A percentile compares a stretch with the other conserved stretches of the same genome.
These are phyloP conservation scores for Emergomyces africanus DNA, from an alignment of 2,329 filamentous ascomycete species.

Conservation along the genomic window DNA sequence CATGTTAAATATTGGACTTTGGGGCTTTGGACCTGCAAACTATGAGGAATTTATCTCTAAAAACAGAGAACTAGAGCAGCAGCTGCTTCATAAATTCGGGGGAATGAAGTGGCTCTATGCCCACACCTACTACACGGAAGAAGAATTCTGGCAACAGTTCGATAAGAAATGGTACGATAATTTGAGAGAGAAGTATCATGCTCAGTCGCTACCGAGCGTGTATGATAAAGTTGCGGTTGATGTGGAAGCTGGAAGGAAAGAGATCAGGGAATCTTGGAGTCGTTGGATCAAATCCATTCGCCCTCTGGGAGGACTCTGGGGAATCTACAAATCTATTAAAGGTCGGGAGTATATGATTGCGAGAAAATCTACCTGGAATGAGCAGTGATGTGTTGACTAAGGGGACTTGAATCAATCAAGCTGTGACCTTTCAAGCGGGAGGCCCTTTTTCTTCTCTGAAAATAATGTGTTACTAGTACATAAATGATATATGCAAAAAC, in stretches of 20 bases:
- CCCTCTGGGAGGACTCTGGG: conserved; percentile 3
- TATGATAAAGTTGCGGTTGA: conserved; percentile 24
- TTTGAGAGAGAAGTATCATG: conserved; percentile 28
- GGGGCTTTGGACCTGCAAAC: conserved; percentile 57
- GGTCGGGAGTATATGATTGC: conserved; percentile 4
- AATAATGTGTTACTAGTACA: neutral
- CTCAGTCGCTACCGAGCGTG: conserved; percentile 21
- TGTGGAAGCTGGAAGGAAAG: neutral
- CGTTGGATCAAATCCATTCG: conserved; percentile 1
- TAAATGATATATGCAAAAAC: neutral
- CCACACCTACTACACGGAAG: conserved; percentile 66
- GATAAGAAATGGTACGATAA: conserved; percentile 26
- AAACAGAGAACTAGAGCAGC: conserved; percentile 59
- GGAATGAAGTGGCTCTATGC: conserved; percentile 84
- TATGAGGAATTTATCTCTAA: conserved; percentile 49
- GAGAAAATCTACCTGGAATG: conserved; percentile 1
- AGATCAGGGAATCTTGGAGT: neutral
- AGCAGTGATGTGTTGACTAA: neutral
- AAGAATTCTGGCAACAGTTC: conserved; percentile 34
- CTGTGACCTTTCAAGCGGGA: neutral
- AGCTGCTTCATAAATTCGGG: conserved; percentile 44
- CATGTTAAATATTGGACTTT: conserved; percentile 50
- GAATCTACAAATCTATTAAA: conserved; percentile 1
- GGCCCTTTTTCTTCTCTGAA: neutral
- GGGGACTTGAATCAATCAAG: neutral